Evolutionary conservation across 257 asterid genomes (phyloP), one percentile per base, ranked within the genome.

Genomic region (Gentiana straminea): DNA sequence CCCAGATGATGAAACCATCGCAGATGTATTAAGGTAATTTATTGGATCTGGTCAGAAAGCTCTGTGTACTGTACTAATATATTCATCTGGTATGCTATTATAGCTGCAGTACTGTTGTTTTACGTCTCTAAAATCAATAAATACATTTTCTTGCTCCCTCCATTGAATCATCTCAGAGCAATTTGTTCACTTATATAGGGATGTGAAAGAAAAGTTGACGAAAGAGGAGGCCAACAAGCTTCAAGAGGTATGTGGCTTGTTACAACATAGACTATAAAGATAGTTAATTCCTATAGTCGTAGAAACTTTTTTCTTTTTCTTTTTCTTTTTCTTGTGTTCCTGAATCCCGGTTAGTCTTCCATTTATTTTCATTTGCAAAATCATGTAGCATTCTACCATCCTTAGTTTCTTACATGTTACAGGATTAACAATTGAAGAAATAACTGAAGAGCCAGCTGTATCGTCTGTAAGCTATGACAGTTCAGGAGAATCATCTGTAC

Each of bases 1-100:
- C 49, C 94, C 89, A 13, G 94, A 62, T 46, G 95, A 92, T 82
- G 99, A 92, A 76, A 92, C 95, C 65, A 82, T 92, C 66, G 88
- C 79, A 64, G 86, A 77, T 52, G 85, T 81, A 62, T 82, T 92
- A 68, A 80, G 99, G 99, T 88, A 81, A 46, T 69, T 54, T 37
- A 33, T 48, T 4, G 37, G 44, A 2, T 64, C 74, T 37, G 46
- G 53, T 39, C 24, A 15, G 37, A 51, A 52, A 44, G 24, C 12
- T 15, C n/a, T 13, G 6, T 44, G 8, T 37, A 35, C 47, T 60
- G 24, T 24, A 24, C 24, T 24, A 24, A 24, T 0, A 24, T 24
- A 24, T 52, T 50, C 49, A 34, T 12, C 7, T 3, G 47, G 44
- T 43, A 4, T 57, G 33, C 11, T 33, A 34, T 52, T 46, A 15